These are phyloP conservation scores for Ogataea pignaliae DNA, from an alignment of 805 yeast species.

Conservation along the genomic window DNA sequence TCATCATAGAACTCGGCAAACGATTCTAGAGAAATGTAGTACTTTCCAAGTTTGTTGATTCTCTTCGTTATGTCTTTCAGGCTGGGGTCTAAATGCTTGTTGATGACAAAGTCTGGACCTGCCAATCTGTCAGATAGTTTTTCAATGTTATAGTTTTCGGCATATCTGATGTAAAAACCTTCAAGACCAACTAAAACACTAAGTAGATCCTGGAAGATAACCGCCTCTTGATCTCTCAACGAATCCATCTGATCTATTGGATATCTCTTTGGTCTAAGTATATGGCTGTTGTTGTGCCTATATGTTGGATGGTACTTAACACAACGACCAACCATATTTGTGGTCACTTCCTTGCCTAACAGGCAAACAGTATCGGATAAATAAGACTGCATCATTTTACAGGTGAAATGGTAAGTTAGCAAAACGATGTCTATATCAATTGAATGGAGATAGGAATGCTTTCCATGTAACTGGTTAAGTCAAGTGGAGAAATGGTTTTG, in stretches of 20 bases:
- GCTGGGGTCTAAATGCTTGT: constrained; percentile 68
- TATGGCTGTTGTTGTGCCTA: constrained; percentile 4
- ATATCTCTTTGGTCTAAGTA: constrained; percentile 21
- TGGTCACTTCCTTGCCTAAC: background rate
- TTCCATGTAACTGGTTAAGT: no score
- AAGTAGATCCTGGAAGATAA: constrained; percentile 65
- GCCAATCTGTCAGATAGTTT: constrained; percentile 36
- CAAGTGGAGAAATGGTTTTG: no score
- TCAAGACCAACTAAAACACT: constrained; percentile 68
- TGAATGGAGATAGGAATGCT: no score
- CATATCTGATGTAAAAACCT: constrained; percentile 70
- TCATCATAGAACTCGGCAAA: constrained; percentile 60
- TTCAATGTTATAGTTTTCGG: constrained; percentile 52
- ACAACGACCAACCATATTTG: constrained; percentile 13
- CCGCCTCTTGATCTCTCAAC: constrained; percentile 62
- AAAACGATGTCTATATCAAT: no score
- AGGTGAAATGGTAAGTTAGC: no score
- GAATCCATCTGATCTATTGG: constrained; percentile 45
- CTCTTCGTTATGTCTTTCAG: constrained; percentile 64
- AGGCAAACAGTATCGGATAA: no score
- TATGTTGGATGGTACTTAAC: constrained; percentile 20
- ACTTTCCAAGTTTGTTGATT: constrained; percentile 58
- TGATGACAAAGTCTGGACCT: constrained; percentile 76
- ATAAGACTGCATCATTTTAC: no score
- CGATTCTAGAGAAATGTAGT: constrained; percentile 50